These are phyloP conservation scores for Psilocybe cyanescens DNA, from an alignment of 768 basidiomycete species.

Conservation along the genomic window DNA sequence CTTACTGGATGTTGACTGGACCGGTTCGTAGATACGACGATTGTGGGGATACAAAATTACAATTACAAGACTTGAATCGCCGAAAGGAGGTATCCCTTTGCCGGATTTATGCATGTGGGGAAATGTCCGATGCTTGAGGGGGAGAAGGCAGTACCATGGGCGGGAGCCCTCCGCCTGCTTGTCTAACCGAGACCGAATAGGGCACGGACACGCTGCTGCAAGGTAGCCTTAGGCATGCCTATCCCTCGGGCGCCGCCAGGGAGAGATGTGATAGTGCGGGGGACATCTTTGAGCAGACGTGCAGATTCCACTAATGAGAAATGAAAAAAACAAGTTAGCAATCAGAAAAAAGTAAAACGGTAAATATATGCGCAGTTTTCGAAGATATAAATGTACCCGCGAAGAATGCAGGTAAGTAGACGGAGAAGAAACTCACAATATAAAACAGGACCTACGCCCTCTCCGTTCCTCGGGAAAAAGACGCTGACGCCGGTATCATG, in stretches of 20 bases:
- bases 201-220: conserved; percentile 31
- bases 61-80: no score
- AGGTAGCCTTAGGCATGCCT: conserved; percentile 18
- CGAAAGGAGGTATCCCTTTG: no score
- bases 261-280: conserved; percentile 24
- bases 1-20: no score
- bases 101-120: no score
- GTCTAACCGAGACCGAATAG: conserved; percentile 18
- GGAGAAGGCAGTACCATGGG: background rate
- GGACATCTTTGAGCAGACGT: conserved; percentile 22
- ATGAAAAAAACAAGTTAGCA: conserved; percentile 6
- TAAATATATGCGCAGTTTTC: background rate
- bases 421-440: conserved; percentile 25
- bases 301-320: conserved; percentile 25
- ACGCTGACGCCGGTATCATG: conserved; percentile 32
- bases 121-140: background rate
- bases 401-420: background rate
- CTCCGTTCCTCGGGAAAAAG: conserved; percentile 27
- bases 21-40: no score
- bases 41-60: no score
- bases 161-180: background rate
- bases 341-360: background rate
- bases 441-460: conserved; percentile 30
- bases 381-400: background rate
- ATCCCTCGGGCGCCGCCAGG: conserved; percentile 8